phyloP scores from a whole-genome alignment of 1,284 basidiomycete genomes.

The Trametes pubescens region DNA sequence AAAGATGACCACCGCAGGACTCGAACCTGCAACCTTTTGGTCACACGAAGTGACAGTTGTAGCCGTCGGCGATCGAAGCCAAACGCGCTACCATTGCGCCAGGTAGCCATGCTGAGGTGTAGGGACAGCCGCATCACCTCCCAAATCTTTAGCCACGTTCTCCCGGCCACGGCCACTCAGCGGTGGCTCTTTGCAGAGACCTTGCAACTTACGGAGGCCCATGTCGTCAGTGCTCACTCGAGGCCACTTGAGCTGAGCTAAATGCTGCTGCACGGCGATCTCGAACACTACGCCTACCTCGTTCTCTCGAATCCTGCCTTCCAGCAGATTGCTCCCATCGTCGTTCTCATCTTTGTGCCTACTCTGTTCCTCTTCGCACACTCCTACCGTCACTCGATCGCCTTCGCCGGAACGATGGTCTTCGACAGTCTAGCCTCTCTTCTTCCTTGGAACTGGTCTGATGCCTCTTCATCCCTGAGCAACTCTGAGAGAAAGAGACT shows the following conservation, averaged over 20 bases:
- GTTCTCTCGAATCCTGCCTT: conserved; percentile 36
- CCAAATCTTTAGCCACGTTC: neutral
- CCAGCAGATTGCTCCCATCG: conserved; percentile 62
- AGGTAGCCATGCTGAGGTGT: conserved; percentile 59
- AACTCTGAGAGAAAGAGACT: conserved; percentile 52
- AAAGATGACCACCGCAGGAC: conserved; percentile 81
- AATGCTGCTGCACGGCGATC: conserved; percentile 46
- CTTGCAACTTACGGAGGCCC: conserved; percentile 17
- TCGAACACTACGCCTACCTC: conserved; percentile 38
- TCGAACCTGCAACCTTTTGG: conserved; percentile 91
- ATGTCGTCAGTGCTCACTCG: conserved; percentile 29
- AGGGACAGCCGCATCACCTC: neutral
- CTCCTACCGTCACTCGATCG: conserved; percentile 46
- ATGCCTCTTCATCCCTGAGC: conserved; percentile 38
- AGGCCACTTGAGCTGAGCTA: conserved; percentile 31
- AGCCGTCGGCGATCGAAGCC: conserved; percentile 75
- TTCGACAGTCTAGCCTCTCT: conserved; percentile 59
- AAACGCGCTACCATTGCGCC: conserved; percentile 89
- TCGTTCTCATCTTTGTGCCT: conserved; percentile 63
- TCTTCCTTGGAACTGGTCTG: conserved; percentile 68
- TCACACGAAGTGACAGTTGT: conserved; percentile 34
- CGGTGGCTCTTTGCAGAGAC: neutral
- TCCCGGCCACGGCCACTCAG: neutral
- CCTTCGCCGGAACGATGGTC: conserved; percentile 57
- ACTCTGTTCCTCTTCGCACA: conserved; percentile 51